Percentiles rank a stretch among this genome's conserved stretches.
Conservation (phyloP, 257 asterid species). For the Solanum rostratum region DNA sequence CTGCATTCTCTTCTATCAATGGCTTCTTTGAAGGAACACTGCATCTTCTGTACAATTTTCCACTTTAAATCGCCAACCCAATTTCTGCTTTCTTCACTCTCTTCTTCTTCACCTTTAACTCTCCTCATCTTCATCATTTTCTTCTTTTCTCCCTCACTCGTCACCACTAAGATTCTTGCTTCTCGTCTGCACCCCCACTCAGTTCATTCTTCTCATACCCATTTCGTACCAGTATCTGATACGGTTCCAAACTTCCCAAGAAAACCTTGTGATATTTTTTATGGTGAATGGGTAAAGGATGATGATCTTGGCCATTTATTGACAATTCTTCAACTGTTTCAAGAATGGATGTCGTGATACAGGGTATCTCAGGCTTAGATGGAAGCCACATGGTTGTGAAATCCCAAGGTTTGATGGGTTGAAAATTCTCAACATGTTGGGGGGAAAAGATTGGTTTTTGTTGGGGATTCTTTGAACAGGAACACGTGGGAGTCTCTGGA, state of each 20-base stretch:
- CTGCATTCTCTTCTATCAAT: constrained; percentile 3
- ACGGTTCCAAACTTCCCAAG: not conserved
- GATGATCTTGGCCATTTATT: constrained; percentile 26
- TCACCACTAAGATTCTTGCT: constrained; percentile 1
- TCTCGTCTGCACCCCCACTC: constrained; percentile 12
- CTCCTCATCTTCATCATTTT: constrained; percentile 21
- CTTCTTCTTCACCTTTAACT: constrained; percentile 12
- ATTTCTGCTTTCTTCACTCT: constrained; percentile 16
- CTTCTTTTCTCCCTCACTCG: not conserved
- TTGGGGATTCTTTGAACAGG: constrained; percentile 62
- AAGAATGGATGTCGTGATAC: constrained; percentile 51
- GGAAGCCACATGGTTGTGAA: constrained; percentile 44
- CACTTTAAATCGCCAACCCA: constrained; percentile 8
- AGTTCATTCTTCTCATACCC: not conserved
- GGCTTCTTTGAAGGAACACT: not conserved
- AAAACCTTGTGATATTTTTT: constrained; percentile 29
- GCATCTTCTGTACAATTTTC: constrained; percentile 6
- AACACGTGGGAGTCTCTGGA: constrained; percentile 65
- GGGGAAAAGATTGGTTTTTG: constrained; percentile 48
- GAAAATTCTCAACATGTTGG: constrained; percentile 40
- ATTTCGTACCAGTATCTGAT: not conserved
- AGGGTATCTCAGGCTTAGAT: constrained; percentile 29
- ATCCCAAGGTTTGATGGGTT: constrained; percentile 58
- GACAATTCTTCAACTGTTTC: constrained; percentile 49
- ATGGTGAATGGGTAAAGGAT: constrained; percentile 40